Evolutionary conservation across 306 rosid genomes (phyloP).

Genomic region (Echinosophora koreensis): DNA sequence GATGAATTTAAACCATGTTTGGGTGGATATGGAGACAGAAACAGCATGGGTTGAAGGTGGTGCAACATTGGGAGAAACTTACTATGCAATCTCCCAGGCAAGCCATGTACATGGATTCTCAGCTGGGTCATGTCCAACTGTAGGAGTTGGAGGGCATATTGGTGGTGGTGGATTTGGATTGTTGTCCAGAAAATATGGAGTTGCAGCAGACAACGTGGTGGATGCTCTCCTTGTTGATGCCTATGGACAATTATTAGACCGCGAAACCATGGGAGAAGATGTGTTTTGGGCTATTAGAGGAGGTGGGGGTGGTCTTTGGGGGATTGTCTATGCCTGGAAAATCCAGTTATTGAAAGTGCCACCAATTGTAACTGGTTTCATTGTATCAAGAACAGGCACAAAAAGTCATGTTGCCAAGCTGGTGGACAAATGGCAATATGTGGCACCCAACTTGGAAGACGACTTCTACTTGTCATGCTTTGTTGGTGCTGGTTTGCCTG

Average conservation of each 20-base stretch:
- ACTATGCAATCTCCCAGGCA: constrained; percentile 68
- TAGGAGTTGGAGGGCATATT: constrained; percentile 85
- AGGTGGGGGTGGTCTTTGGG: constrained; percentile 87
- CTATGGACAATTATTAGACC: constrained; percentile 54
- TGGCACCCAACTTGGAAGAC: constrained; percentile 64
- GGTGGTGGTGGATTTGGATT: constrained; percentile 82
- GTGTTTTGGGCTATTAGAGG: constrained; percentile 95
- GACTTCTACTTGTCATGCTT: constrained; percentile 73
- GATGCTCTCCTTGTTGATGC: constrained; percentile 73
- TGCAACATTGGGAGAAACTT: constrained; percentile 83
- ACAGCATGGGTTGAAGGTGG: constrained; percentile 90
- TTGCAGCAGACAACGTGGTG: constrained; percentile 80
- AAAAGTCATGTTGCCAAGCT: constrained; percentile 54
- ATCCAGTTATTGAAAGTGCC: constrained; percentile 66
- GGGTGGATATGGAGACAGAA: constrained; percentile 61
- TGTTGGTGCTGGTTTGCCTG: constrained; percentile 71
- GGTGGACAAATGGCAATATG: constrained; percentile 75
- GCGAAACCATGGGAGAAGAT: constrained; percentile 77
- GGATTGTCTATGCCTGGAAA: constrained; percentile 82
- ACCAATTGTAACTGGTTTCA: constrained; percentile 56
- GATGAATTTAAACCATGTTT: constrained; percentile 70
- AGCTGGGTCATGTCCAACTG: constrained; percentile 90
- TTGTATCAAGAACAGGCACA: constrained; percentile 58
- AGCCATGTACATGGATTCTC: constrained; percentile 71
- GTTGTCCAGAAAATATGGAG: constrained; percentile 72